Evolutionary conservation across 177 flowering plant genomes (phyloP).

Genomic region (Vitis hybrid): DNA sequence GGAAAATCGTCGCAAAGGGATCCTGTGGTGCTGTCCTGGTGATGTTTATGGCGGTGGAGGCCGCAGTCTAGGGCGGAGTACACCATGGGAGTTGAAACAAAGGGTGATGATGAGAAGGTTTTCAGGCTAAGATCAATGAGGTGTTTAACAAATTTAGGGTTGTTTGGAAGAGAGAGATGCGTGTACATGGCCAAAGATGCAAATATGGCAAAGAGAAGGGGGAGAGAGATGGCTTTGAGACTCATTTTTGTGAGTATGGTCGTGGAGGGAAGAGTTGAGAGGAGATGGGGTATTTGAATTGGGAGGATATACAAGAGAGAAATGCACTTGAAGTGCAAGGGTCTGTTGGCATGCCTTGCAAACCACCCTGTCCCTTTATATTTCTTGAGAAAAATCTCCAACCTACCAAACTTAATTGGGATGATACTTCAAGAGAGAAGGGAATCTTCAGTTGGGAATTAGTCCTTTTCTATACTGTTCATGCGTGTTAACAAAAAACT

Average conservation of each 20-base stretch:
- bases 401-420: background rate
- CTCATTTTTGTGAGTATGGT: slow-evolving; percentile 8
- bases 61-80: slow-evolving; percentile 13
- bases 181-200: slow-evolving; percentile 30
- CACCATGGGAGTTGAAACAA: slow-evolving; percentile 4
- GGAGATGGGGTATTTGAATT: background rate
- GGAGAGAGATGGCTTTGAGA: slow-evolving; percentile 15
- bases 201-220: slow-evolving; percentile 28
- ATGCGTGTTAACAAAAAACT: too few relatives aligned
- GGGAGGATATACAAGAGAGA: background rate
- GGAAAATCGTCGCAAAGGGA: slow-evolving; percentile 71
- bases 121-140: slow-evolving; percentile 12
- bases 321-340: slow-evolving; percentile 73
- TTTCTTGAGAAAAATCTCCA: slow-evolving; percentile 12
- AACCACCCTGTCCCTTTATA: slow-evolving; percentile 47
- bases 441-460: too few relatives aligned
- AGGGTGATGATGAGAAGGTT: slow-evolving; percentile 19
- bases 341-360: slow-evolving; percentile 68
- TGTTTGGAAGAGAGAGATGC: slow-evolving; percentile 17
- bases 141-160: slow-evolving; percentile 9
- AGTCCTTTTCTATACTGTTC: too few relatives aligned
- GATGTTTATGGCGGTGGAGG: slow-evolving; percentile 27
- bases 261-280: background rate
- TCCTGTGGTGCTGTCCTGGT: slow-evolving; percentile 15
- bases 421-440: too few relatives aligned